phyloP scores from a whole-genome alignment of 2,329 filamentous ascomycete species.

The Myotisia sp. region DNA sequence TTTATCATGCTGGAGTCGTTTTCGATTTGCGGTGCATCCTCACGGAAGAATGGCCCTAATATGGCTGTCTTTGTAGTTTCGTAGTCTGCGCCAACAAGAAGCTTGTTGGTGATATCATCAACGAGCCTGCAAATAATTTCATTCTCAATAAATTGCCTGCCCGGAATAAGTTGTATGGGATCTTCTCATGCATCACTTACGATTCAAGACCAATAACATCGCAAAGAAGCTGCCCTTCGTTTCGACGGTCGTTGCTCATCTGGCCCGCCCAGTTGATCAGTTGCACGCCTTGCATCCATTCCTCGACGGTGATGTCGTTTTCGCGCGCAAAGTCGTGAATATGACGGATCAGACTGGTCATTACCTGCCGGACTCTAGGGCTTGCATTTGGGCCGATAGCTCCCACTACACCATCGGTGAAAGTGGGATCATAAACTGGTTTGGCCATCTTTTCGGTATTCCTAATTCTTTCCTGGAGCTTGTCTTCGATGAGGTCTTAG shows the following conservation, averaged over 20 bases:
- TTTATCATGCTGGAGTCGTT: constrained; percentile 54
- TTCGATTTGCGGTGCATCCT: constrained; percentile 53
- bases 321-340: constrained; percentile 47
- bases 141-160: not conserved
- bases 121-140: constrained; percentile 38
- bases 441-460: not conserved
- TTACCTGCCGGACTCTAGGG: constrained; percentile 51
- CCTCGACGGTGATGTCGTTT: constrained; percentile 44
- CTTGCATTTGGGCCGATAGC: constrained; percentile 57
- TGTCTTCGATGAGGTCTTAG: too few relatives aligned
- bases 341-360: constrained; percentile 39
- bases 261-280: constrained; percentile 48
- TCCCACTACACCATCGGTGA: constrained; percentile 58
- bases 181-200: constrained; percentile 23
- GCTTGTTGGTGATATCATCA: constrained; percentile 65
- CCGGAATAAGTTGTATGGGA: not conserved
- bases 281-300: constrained; percentile 43
- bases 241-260: constrained; percentile 48
- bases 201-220: constrained; percentile 47
- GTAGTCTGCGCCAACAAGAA: constrained; percentile 38
- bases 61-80: constrained; percentile 61
- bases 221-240: constrained; percentile 48
- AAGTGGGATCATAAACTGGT: constrained; percentile 20
- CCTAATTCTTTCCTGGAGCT: too few relatives aligned
- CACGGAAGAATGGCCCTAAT: constrained; percentile 71